Conservation (phyloP, 1,139 yeast genomes). For the Protomyces arabidopsidicola region DNA sequence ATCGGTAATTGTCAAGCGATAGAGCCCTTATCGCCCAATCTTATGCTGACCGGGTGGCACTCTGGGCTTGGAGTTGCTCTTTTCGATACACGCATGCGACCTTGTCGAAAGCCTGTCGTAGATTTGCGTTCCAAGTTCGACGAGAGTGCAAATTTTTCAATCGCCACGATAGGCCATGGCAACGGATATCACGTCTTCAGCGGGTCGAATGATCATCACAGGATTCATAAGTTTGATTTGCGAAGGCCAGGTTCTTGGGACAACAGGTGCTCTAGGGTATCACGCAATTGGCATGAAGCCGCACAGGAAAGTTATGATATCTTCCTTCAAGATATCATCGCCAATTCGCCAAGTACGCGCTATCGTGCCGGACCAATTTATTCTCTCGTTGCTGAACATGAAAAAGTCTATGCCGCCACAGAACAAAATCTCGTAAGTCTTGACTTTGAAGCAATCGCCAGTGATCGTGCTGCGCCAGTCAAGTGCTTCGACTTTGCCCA, state of each 20-base stretch:
- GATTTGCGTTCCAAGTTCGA: neutral
- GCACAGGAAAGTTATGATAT: slow-evolving; percentile 6
- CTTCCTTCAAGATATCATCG: neutral
- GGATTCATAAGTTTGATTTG: neutral
- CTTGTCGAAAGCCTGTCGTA: neutral
- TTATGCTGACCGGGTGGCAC: neutral
- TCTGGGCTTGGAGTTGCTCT: neutral
- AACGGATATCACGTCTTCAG: neutral
- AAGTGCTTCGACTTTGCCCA: neutral
- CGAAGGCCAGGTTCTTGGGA: neutral
- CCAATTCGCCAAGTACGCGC: neutral
- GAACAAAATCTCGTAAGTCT: slow-evolving; percentile 8
- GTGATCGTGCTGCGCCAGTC: neutral
- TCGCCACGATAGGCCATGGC: neutral
- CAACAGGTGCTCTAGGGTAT: no score
- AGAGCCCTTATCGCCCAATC: neutral
- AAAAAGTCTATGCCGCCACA: slow-evolving; percentile 14
- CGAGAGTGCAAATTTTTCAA: neutral
- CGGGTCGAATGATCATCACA: neutral
- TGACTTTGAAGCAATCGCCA: slow-evolving; percentile 1
- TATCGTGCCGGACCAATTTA: slow-evolving; percentile 12
- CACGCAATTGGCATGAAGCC: neutral
- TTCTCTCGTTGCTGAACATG: slow-evolving; percentile 18
- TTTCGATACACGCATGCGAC: neutral
- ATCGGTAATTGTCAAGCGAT: neutral